Conservation (phyloP, 1,139 yeast genomes). For the Candida tetrigidarum region DNA sequence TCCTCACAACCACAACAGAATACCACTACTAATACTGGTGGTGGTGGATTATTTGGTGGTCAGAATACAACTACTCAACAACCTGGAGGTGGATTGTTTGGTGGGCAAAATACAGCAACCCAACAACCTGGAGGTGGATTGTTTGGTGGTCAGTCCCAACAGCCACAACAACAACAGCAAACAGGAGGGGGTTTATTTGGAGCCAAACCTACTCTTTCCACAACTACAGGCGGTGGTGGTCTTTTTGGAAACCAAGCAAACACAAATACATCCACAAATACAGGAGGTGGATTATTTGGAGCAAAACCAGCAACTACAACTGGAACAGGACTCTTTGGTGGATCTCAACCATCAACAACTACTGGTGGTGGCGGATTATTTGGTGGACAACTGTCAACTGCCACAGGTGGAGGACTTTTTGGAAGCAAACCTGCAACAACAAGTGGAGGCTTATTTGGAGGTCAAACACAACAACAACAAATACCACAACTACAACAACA, state of each 20-base stretch:
- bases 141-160: constrained; percentile 18
- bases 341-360: constrained; percentile 11
- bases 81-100: constrained; percentile 22
- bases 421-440: constrained; percentile 18
- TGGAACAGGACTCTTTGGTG: constrained; percentile 30
- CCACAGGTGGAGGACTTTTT: constrained; percentile 22
- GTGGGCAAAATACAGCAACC: constrained; percentile 8
- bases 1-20: background rate
- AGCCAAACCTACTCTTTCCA: constrained; percentile 10
- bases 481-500: constrained; percentile 12
- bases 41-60: constrained; percentile 23
- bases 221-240: constrained; percentile 26
- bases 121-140: constrained; percentile 13
- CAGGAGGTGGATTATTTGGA: constrained; percentile 8
- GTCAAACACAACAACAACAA: constrained; percentile 11
- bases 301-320: constrained; percentile 13
- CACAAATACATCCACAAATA: constrained; percentile 8
- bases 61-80: background rate
- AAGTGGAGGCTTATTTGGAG: constrained; percentile 24
- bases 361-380: constrained; percentile 23
- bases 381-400: constrained; percentile 16
- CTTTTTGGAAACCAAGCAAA: constrained; percentile 21
- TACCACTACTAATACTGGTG: background rate
- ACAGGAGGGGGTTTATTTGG: constrained; percentile 26
- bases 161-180: constrained; percentile 17